Evolutionary conservation across 78 protist species (phyloP), one percentile per base, ranked within the genome.

Genomic region (Mastigamoeba balamuthi): DNA sequence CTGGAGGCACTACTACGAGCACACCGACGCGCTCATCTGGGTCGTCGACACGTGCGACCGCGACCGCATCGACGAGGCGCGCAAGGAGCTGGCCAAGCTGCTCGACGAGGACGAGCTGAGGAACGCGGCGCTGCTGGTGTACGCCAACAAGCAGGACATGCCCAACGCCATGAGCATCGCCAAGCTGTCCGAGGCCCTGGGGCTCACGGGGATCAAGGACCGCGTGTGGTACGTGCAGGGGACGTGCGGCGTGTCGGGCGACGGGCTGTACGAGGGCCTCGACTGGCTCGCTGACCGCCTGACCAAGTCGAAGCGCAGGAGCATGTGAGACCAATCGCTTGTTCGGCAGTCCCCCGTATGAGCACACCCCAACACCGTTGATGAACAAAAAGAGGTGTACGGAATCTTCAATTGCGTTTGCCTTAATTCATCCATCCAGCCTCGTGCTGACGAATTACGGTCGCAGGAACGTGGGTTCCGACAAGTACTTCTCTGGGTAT

Each of bases 1-100:
- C 8, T 92, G 95, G 95, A 39, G 84, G 9, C 95, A 91, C 69
- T 86, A 91, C 77, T 93, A n/a, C 79, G 40, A 69, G 17, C 93
- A 78, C 1, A 37, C 44, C 25, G 44, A 27, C 44, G 77, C 74
- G 25, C 68, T 92, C 41, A 92, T 92, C 52, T 92, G 78, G 58
- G 92, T 92, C 7, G 73, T 92, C 5, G 96, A 92, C 79, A 48
- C 85, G 29, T 73, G 81, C 39, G 93, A 85, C 27, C 40, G 77
- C 36, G 94, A 89, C 63, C 85, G 90, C 37, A 58, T 85, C 0
- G 42, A 4, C 0, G 93, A 89, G 42, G 81, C 84, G 0, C 44
- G 74, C 29, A 83, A 84, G 1, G 90, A 89, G 44, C 44, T 89
- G 23, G 77, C 17, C 1, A 68, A 40, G 0, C 29, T 92, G 23